Percentiles rank a stretch among this genome's conserved stretches.
Evolutionary conservation across 352 stramenopile species (phyloP).

Genomic region (Phytopythium vexans): DNA sequence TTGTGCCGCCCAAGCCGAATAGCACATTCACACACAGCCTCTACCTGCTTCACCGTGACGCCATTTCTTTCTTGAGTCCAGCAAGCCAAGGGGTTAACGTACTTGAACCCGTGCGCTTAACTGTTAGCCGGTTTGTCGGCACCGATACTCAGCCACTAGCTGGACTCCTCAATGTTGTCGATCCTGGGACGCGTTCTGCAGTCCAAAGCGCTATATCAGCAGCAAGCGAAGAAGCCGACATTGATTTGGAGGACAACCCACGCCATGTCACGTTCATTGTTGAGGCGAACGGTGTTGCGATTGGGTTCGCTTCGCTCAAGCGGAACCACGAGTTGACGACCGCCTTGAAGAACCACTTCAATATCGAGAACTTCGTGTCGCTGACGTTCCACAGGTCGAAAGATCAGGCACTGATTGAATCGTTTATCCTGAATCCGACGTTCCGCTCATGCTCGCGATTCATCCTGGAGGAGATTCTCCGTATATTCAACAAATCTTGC

Average conservation of each 20-base stretch:
- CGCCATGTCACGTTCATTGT: constrained; percentile 57
- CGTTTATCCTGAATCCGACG: constrained; percentile 74
- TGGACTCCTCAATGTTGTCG: constrained; percentile 16
- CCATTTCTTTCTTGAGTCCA: constrained; percentile 52
- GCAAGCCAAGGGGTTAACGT: constrained; percentile 20
- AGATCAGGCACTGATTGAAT: constrained; percentile 56
- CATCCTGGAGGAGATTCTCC: constrained; percentile 81
- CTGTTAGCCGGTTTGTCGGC: constrained; percentile 25
- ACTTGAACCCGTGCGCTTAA: constrained; percentile 29
- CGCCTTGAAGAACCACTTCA: constrained; percentile 55
- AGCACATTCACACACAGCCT: constrained; percentile 57
- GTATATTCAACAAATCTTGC: constrained; percentile 66
- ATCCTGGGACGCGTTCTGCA: constrained; percentile 22
- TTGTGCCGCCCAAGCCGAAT: constrained; percentile 27
- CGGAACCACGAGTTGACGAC: constrained; percentile 45
- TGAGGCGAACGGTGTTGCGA: constrained; percentile 35
- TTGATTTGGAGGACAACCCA: constrained; percentile 68
- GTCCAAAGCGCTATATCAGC: constrained; percentile 32
- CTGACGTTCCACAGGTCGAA: constrained; percentile 68
- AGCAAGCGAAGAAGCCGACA: constrained; percentile 50
- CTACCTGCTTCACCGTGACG: constrained; percentile 54
- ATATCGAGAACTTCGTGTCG: constrained; percentile 61
- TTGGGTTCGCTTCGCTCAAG: constrained; percentile 41
- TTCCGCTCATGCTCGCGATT: constrained; percentile 57
- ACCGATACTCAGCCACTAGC: constrained; percentile 10